Evolutionary conservation across 768 basidiomycete species (phyloP), one percentile per base, ranked within the genome.

Genomic region (Candolleomyces eurysporus): DNA sequence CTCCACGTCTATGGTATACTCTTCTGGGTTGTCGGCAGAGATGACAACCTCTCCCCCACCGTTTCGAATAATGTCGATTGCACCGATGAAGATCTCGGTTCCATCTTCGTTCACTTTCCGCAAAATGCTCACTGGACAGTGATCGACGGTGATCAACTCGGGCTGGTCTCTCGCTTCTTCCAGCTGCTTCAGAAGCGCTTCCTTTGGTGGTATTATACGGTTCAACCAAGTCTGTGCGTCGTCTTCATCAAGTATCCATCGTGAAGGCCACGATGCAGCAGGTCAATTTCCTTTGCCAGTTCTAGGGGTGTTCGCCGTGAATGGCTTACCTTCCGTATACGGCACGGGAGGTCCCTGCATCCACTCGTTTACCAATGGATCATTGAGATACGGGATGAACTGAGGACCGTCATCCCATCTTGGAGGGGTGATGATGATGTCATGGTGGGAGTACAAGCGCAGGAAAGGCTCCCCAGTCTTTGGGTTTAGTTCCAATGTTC

Each of bases 351-450:
- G 82, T 11, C 75, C 74, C 19, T 67, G 68, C n/a, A 89, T 65
- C 78, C 74, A 82, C 26, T 65, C 63, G 56, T 75, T 78, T 6
- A 90, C 75, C 4, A 73, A 66, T 40, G 72, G 70, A 61, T 89
- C 84, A 63, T 87, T 89, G 66, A 87, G 64, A 59, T 76, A 67
- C 0, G 73, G 65, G 5, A 77, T 64, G 21, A 77, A 60, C 9
- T 65, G 57, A 26, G 75, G 69, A 11, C 64, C 75, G 64, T 87
- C 86, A 48, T 71, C 74, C 49, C 68, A 57, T 48, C 87, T 83
- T 17, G 82, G 83, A 16, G 87, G 81, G 4, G 87, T 89, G 46
- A 89, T 63, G 58, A 88, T 81, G 64, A 88, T 84, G 61, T 83
- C 77, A 59, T 78, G 75, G 45, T 84, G 84, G 40, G 71, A 63